Conservation (phyloP, 164 flowering plant genomes). For the Magnolia sinica region DNA sequence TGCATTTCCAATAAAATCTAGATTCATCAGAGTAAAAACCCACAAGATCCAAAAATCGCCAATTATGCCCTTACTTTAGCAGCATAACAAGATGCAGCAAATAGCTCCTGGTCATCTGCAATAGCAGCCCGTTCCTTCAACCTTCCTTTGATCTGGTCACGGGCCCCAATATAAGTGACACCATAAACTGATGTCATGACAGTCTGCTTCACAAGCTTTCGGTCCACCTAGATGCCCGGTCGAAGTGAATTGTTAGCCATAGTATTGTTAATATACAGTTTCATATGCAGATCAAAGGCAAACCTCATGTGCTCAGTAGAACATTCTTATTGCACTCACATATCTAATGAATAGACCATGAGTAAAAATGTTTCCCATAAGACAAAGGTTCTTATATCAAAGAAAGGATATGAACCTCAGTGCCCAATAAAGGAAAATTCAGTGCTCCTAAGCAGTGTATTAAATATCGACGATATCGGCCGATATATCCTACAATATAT, state of each 20-base stretch:
- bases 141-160: conserved; percentile 88
- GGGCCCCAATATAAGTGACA: conserved; percentile 95
- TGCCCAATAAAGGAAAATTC: no score
- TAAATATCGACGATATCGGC: no score
- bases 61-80: conserved; percentile 63
- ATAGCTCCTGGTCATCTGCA: conserved; percentile 56
- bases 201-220: conserved; percentile 97
- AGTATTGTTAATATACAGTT: not conserved
- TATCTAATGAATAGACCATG: no score
- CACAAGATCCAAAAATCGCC: not conserved
- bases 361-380: no score
- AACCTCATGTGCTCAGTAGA: no score
- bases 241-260: not conserved
- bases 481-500: no score
- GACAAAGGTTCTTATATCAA: no score
- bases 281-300: no score
- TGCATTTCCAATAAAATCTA: not conserved
- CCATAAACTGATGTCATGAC: conserved; percentile 99
- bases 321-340: no score
- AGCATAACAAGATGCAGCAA: conserved; percentile 81
- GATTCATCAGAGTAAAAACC: not conserved
- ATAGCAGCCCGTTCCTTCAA: conserved; percentile 68
- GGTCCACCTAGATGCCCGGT: conserved; percentile 50
- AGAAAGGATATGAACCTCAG: no score
- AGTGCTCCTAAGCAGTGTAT: no score